Base-by-base conservation (phyloP, 2,329 filamentous ascomycete species). In the Paraphaeosphaeria minitans region DNA sequence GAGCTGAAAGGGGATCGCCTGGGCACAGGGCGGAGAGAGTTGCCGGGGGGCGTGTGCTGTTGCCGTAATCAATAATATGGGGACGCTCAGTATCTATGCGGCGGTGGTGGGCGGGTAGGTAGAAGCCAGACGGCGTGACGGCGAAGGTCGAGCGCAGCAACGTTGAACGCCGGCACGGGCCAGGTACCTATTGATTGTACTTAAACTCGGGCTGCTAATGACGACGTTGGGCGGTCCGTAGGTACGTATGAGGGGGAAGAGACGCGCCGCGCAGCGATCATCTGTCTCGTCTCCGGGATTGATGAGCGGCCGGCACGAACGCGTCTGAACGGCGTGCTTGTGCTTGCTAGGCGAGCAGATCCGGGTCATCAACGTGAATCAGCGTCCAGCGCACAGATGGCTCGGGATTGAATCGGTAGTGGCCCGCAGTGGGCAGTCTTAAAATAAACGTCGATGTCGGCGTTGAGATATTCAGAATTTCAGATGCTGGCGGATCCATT, bases 11-110 rank as follows among this genome's bases (percentile, higher is more conserved):
- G 50, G 56, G 33, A 62, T 59, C 66, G 56, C 12, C 57, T 62
- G 59, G 57, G 59, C 59, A 55, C 53, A 43, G 59, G 33, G 55
- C 55, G 48, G 57, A 61, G 48, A 58, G 59, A 55, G 46, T 54
- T 47, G 57, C 50, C 50, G 43, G 56, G 57, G 64, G 61, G 57
- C 63, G 59, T 50, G 27, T 58, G 58, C 50, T 49, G 45, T 56
- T 47, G 58, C 52, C 45, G 61, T 65, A 66, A 64, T 58, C 65
- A 66, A 65, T 60, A 61, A 57, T 58, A 47, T 61, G 57, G 58
- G 39, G 48, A 52, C 19, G 22, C 27, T 31, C 29, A 31, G 29
- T 31, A 8, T 31, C 8, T 14, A 29, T 37, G 50, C 50, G 41
- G 27, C 51, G 29, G 31, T 29, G n/a, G 56, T 55, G 57, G 65